A percentile compares a stretch with the other conserved stretches of the same genome.
Evolutionary conservation across 1,284 basidiomycete species (phyloP).

Genomic region (Ustilago cynodontis): DNA sequence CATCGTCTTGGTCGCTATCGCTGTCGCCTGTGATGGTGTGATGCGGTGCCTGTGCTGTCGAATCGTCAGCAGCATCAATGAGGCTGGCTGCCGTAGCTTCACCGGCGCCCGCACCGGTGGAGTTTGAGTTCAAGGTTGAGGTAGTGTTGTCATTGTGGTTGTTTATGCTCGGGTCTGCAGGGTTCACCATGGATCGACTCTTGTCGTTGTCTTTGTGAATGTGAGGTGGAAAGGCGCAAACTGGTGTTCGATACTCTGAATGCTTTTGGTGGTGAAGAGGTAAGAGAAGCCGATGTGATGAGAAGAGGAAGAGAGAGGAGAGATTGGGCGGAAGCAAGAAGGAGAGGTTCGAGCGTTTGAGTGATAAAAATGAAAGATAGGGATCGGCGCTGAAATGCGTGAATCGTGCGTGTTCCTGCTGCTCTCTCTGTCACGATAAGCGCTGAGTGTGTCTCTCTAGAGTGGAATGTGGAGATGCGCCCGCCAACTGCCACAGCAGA

Average conservation of each 20-base stretch:
- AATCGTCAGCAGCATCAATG: constrained; percentile 14
- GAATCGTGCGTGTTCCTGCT: background rate
- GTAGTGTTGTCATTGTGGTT: constrained; percentile 18
- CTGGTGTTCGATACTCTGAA: background rate
- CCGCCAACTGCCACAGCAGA: background rate
- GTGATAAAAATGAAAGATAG: background rate
- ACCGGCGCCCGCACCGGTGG: constrained; percentile 9
- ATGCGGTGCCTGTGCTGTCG: constrained; percentile 33
- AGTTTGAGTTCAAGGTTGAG: constrained; percentile 22
- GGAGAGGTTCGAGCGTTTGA: background rate
- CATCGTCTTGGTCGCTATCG: constrained; percentile 31
- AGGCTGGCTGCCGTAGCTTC: constrained; percentile 7
- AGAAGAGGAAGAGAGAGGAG: background rate
- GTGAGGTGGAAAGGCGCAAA: background rate
- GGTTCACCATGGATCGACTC: constrained; percentile 23
- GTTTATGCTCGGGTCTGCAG: constrained; percentile 4
- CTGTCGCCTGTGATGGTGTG: constrained; percentile 32
- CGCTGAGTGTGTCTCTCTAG: no score
- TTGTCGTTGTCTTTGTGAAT: background rate
- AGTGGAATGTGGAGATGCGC: constrained; percentile 2
- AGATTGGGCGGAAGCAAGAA: background rate
- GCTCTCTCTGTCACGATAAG: background rate
- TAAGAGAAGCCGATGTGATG: background rate
- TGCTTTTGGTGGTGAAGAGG: background rate
- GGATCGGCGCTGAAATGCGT: background rate